These are phyloP conservation scores for Ministeria vibrans DNA, from an alignment of 78 protist genomes.

Conservation along the genomic window DNA sequence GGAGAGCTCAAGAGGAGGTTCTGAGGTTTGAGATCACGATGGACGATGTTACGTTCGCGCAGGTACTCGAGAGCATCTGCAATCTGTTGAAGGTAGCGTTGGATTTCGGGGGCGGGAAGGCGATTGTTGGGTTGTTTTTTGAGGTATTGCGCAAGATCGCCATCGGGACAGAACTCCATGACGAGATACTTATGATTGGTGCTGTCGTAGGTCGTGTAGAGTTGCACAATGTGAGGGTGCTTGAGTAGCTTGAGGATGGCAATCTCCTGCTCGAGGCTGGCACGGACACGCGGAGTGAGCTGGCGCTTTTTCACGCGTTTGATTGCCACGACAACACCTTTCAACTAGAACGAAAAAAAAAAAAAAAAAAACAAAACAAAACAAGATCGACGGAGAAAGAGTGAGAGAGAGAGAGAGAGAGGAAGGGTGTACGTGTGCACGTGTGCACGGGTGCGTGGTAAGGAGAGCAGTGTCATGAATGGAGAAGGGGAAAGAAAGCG, in stretches of 20 bases:
- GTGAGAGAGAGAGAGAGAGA: not conserved
- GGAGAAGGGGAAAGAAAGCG: not conserved
- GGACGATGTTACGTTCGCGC: not conserved
- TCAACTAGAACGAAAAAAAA: not conserved
- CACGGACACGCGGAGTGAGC: not conserved
- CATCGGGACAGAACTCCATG: slow-evolving; percentile 19
- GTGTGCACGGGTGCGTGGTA: too few relatives aligned
- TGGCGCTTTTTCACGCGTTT: not conserved
- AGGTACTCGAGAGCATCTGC: not conserved
- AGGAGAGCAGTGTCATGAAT: too few relatives aligned
- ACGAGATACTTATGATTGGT: slow-evolving; percentile 6
- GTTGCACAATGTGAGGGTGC: slow-evolving; percentile 48
- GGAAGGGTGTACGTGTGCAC: too few relatives aligned
- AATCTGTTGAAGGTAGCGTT: not conserved
- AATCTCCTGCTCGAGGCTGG: slow-evolving; percentile 5
- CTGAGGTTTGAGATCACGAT: slow-evolving; percentile 40
- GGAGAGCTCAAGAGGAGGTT: slow-evolving; percentile 13
- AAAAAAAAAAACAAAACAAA: not conserved
- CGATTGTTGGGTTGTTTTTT: not conserved
- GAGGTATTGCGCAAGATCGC: slow-evolving; percentile 12
- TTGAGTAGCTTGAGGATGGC: slow-evolving; percentile 16
- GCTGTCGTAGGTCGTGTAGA: slow-evolving; percentile 16
- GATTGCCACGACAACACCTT: not conserved
- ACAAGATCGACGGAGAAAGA: not conserved
- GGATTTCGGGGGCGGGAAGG: not conserved